phyloP scores from a whole-genome alignment of 2,329 filamentous ascomycete species.

The Cladosporium oxysporum region DNA sequence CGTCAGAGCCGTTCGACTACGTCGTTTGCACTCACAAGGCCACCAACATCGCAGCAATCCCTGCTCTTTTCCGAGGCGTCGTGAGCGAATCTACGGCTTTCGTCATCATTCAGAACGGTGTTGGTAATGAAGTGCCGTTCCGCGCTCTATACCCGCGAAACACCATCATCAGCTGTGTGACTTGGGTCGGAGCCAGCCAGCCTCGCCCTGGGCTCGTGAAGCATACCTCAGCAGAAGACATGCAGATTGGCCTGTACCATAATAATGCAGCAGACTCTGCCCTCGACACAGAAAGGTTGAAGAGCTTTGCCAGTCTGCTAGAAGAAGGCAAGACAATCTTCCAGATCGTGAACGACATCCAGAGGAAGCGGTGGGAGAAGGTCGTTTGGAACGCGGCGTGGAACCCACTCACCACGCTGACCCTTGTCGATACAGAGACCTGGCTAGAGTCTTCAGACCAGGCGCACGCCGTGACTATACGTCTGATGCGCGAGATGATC shows the following conservation, averaged over 20 bases:
- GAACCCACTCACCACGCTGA: conserved; percentile 55
- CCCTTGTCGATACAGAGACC: conserved; percentile 43
- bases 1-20: conserved; percentile 45
- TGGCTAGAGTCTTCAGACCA: conserved; percentile 46
- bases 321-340: conserved; percentile 47
- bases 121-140: conserved; percentile 61
- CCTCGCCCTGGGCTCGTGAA: conserved; percentile 50
- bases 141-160: conserved; percentile 49
- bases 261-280: conserved; percentile 37
- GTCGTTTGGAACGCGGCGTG: conserved; percentile 62
- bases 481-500: conserved; percentile 49
- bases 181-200: conserved; percentile 58
- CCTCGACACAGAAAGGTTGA: conserved; percentile 42
- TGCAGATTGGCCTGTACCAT: conserved; percentile 57
- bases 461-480: conserved; percentile 41
- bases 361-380: conserved; percentile 61
- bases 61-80: conserved; percentile 42
- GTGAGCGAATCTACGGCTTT: conserved; percentile 52
- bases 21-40: conserved; percentile 51
- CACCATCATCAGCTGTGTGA: conserved; percentile 58
- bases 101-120: conserved; percentile 64
- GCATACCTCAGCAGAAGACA: conserved; percentile 56
- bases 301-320: conserved; percentile 48
- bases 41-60: conserved; percentile 39
- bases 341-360: conserved; percentile 55